Evolutionary conservation across 371 early-diverging fungal species (phyloP).

Genomic region (Actinomucor elegans): DNA sequence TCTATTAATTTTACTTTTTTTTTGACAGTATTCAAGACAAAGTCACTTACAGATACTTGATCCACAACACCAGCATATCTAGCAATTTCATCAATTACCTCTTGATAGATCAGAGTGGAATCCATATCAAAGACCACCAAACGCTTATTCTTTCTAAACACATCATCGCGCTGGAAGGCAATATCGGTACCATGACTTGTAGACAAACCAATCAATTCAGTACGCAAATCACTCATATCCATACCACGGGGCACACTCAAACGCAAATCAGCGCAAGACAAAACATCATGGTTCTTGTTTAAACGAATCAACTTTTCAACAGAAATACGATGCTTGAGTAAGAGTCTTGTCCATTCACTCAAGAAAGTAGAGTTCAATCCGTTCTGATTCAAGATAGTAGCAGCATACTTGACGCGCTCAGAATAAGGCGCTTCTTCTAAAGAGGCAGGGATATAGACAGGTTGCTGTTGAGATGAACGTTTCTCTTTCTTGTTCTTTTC

Average conservation of each 20-base stretch:
- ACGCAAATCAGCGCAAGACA: slow-evolving; percentile 77
- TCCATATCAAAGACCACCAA: slow-evolving; percentile 99
- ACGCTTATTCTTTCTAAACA: slow-evolving; percentile 88
- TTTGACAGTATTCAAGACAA: background rate
- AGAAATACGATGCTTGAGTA: slow-evolving; percentile 71
- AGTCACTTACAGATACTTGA: slow-evolving; percentile 77
- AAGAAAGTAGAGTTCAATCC: slow-evolving; percentile 74
- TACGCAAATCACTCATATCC: slow-evolving; percentile 62
- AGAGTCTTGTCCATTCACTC: slow-evolving; percentile 70
- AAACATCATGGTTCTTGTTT: slow-evolving; percentile 53
- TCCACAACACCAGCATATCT: slow-evolving; percentile 87
- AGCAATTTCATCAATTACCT: slow-evolving; percentile 98
- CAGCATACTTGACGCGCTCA: slow-evolving; percentile 76
- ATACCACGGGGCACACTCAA: slow-evolving; percentile 72
- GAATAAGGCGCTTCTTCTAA: slow-evolving; percentile 85
- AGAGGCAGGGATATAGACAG: slow-evolving; percentile 48
- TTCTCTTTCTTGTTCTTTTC: slow-evolving; percentile 33
- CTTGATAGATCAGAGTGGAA: slow-evolving; percentile 96
- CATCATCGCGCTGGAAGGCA: slow-evolving; percentile 84
- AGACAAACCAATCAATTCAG: slow-evolving; percentile 71
- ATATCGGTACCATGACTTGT: slow-evolving; percentile 76
- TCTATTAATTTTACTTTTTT: background rate
- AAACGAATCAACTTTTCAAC: slow-evolving; percentile 80
- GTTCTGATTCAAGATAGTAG: slow-evolving; percentile 79
- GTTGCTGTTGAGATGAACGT: slow-evolving; percentile 17